These are phyloP conservation scores for Hygrophila difformis DNA, from an alignment of 257 asterid genomes.

Conservation along the genomic window DNA sequence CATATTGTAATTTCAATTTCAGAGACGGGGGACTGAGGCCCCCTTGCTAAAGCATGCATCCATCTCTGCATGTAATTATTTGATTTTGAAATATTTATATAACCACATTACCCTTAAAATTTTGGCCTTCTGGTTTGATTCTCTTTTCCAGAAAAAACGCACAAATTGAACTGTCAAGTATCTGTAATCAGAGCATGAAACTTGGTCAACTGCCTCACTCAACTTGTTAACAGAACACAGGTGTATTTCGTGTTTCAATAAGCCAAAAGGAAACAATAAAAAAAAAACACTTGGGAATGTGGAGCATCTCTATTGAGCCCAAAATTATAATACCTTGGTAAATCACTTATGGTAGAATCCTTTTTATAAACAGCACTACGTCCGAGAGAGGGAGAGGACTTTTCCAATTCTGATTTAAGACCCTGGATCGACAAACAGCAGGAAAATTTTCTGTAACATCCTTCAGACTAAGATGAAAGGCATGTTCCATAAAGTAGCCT, in stretches of 20 bases:
- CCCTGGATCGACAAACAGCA: constrained; percentile 42
- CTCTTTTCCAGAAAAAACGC: constrained; percentile 98
- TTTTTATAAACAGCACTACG: constrained; percentile 82
- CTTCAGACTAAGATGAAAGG: constrained; percentile 6
- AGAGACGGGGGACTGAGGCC: too few relatives aligned
- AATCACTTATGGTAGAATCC: constrained; percentile 83
- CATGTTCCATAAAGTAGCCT: constrained; percentile 4
- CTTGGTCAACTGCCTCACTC: constrained; percentile 9
- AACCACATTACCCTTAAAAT: constrained; percentile 71
- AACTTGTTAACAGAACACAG: background rate
- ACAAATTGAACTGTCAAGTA: constrained; percentile 93
- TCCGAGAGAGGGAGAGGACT: constrained; percentile 92
- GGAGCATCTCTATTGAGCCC: too few relatives aligned
- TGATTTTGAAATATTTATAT: too few relatives aligned
- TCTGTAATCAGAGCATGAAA: constrained; percentile 38
- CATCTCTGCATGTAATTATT: too few relatives aligned
- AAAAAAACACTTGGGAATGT: background rate
- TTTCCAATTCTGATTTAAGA: constrained; percentile 91
- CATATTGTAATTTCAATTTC: too few relatives aligned
- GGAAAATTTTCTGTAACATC: constrained; percentile 6
- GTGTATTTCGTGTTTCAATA: background rate
- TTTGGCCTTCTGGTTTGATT: constrained; percentile 97
- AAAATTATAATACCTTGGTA: constrained; percentile 63
- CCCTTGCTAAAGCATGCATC: too few relatives aligned
- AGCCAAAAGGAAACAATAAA: constrained; percentile 4